Evolutionary conservation across 2,329 filamentous ascomycete species (phyloP), one percentile per base, ranked within the genome.

Genomic region (Lecanosticta acicola): DNA sequence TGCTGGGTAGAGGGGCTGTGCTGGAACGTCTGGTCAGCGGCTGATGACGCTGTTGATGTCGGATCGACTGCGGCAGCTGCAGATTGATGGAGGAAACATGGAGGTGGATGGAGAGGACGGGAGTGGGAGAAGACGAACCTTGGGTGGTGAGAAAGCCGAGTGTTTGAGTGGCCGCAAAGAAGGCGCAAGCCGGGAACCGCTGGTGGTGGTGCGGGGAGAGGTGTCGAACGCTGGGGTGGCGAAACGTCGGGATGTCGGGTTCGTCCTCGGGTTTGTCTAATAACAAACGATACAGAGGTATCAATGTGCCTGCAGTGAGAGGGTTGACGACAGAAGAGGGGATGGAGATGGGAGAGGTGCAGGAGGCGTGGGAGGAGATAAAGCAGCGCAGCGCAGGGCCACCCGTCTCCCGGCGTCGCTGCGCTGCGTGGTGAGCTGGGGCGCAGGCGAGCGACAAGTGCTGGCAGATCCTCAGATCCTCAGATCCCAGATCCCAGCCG

Each of bases 261-360:
- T 29, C 26, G 18, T 40, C 39, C 48, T 49, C 43, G n/a, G 41
- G 45, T 55, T 56, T 58, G 57, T 60, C 57, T 60, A 58, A 58
- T 61, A 59, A 60, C 56, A 59, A 56, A 56, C 46, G 43, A 48
- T 29, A 41, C 32, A 38, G 50, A 46, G 43, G 45, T 37, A 39
- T 41, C 34, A 35, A 41, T 37, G 40, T 8, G 26, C 29, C 16
- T 20, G 29, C 14, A 34, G 7, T 34, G 18, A 11, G 9, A 2
- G 19, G 4, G 20, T 13, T 16, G 24, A 5, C 11, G 32, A 35
- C 17, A 19, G 32, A 38, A 21, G 38, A 18, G 21, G 24, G 3
- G 9, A 32, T 32, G 14, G 32, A 4, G 38, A 19, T 17, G 37
- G 17, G 43, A 16, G 35, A 5, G 38, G 8, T 3, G 16, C 9